phyloP scores from a whole-genome alignment of 2,329 filamentous ascomycete species.

The Hirsutella thompsonii region DNA sequence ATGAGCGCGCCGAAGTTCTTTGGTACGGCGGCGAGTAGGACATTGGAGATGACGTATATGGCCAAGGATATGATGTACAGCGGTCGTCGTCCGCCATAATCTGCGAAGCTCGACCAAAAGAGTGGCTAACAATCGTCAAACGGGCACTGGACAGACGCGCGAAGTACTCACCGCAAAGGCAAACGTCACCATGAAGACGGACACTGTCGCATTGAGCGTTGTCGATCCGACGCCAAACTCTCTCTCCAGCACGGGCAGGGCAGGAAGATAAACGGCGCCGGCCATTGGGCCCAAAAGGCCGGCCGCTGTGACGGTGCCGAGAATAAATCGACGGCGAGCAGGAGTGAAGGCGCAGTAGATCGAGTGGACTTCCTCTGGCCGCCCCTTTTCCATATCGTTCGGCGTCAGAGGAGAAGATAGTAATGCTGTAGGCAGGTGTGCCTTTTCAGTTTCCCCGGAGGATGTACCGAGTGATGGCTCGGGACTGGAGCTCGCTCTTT shows the following conservation, averaged over 20 bases:
- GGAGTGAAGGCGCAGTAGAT: conserved; percentile 24
- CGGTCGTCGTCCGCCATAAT: conserved; percentile 23
- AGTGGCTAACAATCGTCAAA: conserved; percentile 18
- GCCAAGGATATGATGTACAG: conserved; percentile 25
- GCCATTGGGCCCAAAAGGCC: conserved; percentile 29
- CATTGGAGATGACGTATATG: conserved; percentile 24
- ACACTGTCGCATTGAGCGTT: conserved; percentile 28
- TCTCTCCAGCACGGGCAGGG: conserved; percentile 21
- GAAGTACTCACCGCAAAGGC: conserved; percentile 19
- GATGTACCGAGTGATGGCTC: no score
- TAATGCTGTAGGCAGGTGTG: no score
- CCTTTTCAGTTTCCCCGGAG: no score
- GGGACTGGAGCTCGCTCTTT: no score
- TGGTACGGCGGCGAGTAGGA: conserved; percentile 23
- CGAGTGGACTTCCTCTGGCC: not conserved
- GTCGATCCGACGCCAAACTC: conserved; percentile 22
- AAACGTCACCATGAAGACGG: conserved; percentile 29
- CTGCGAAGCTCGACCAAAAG: conserved; percentile 25
- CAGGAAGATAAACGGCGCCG: conserved; percentile 30
- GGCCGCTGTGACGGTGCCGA: conserved; percentile 23
- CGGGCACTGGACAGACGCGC: not conserved
- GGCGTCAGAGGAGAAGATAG: not conserved
- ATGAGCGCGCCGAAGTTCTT: conserved; percentile 23
- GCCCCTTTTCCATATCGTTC: not conserved
- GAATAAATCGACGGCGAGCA: conserved; percentile 21